Evolutionary conservation across 164 flowering plant species (phyloP).

Genomic region (Umbellularia californica): DNA sequence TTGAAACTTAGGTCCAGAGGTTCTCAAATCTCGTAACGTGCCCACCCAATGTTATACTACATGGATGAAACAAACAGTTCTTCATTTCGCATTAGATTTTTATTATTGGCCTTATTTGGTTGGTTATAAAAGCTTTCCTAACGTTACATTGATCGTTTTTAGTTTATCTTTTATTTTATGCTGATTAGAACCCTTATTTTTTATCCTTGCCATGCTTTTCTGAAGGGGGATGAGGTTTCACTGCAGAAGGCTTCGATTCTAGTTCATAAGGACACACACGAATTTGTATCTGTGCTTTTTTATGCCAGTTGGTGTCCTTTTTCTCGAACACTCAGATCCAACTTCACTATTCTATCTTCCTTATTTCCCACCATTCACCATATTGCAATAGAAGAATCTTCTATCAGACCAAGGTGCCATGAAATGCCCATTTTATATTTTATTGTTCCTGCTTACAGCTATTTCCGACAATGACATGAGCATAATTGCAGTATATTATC

Average conservation of each 20-base stretch:
- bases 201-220: background rate
- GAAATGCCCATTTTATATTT: background rate
- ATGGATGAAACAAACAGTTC: background rate
- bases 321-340: slow-evolving; percentile 60
- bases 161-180: background rate
- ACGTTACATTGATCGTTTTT: background rate
- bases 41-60: background rate
- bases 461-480: slow-evolving; percentile 2
- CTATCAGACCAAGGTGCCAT: slow-evolving; percentile 79
- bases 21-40: background rate
- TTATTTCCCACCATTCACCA: slow-evolving; percentile 75
- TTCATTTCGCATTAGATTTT: background rate
- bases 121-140: background rate
- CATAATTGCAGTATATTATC: slow-evolving; percentile 62
- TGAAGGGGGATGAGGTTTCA: slow-evolving; percentile 82
- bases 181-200: slow-evolving; percentile 3
- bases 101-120: background rate
- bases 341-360: slow-evolving; percentile 53
- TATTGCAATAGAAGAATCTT: slow-evolving; percentile 84
- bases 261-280: slow-evolving; percentile 41
- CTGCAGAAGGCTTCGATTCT: slow-evolving; percentile 60
- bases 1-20: background rate
- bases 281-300: slow-evolving; percentile 78
- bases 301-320: slow-evolving; percentile 98
- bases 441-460: background rate